phyloP scores from a whole-genome alignment of 306 rosid genomes.

The Oemleria cerasiformis region DNA sequence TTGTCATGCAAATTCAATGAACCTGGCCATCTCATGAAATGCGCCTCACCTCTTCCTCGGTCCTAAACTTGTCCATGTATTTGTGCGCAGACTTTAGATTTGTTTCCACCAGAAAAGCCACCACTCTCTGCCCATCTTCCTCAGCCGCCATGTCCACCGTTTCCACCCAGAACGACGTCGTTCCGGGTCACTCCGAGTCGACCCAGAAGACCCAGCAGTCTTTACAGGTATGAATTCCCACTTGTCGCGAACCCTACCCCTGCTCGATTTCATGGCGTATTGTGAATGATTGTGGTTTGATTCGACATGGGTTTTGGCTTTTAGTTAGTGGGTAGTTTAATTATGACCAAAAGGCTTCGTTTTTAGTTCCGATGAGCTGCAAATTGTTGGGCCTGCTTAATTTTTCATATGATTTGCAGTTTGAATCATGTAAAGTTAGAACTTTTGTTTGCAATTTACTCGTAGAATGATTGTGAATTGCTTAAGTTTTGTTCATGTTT shows the following conservation, averaged over 20 bases:
- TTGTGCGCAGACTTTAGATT: background rate
- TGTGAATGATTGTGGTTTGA: background rate
- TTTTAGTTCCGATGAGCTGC: background rate
- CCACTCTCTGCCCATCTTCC: conserved; percentile 29
- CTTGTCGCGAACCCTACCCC: conserved; percentile 1
- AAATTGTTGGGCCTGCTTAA: background rate
- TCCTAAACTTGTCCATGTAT: conserved; percentile 30
- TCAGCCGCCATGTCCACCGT: conserved; percentile 66
- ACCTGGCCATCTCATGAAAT: conserved; percentile 37
- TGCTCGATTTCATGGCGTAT: background rate
- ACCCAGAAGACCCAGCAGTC: conserved; percentile 37
- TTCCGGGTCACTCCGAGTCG: conserved; percentile 26
- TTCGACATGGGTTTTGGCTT: conserved; percentile 14
- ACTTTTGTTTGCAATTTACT: background rate
- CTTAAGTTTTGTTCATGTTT: background rate
- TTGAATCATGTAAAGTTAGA: background rate
- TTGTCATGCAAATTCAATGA: conserved; percentile 38
- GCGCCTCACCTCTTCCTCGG: conserved; percentile 26
- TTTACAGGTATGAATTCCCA: conserved; percentile 48
- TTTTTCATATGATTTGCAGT: background rate
- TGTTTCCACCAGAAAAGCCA: background rate
- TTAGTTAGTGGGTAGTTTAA: background rate
- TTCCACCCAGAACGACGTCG: conserved; percentile 39
- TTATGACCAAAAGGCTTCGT: background rate
- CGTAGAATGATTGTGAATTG: background rate